These are phyloP conservation scores for Thermothelomyces thermophilus DNA, from an alignment of 2,329 filamentous ascomycete genomes.

Conservation along the genomic window DNA sequence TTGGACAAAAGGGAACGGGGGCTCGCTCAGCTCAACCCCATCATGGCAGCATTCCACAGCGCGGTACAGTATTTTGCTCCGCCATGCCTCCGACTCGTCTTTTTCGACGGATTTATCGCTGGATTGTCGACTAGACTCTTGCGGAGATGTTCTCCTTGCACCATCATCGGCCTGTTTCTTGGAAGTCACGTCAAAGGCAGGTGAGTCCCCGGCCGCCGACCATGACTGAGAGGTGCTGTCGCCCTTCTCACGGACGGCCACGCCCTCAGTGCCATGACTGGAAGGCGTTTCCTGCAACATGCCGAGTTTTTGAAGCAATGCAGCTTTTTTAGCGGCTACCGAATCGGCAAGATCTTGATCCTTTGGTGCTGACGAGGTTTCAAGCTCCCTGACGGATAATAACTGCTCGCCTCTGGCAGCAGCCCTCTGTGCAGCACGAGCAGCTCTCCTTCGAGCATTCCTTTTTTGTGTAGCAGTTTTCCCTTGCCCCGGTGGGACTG, in stretches of 20 bases:
- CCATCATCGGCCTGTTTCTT: neutral
- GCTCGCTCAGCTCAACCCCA: slow-evolving; percentile 60
- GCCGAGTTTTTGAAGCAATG: slow-evolving; percentile 29
- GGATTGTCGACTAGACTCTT: neutral
- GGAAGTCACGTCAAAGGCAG: neutral
- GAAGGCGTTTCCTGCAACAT: neutral
- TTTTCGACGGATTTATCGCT: slow-evolving; percentile 25
- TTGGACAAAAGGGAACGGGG: slow-evolving; percentile 85
- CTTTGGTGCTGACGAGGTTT: neutral
- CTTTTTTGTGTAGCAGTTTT: slow-evolving; percentile 43
- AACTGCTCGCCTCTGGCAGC: neutral
- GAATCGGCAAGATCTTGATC: neutral
- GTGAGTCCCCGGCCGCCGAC: neutral
- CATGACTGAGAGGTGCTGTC: too few species aligned
- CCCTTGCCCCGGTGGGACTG: slow-evolving; percentile 26
- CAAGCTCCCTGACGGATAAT: neutral
- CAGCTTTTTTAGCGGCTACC: slow-evolving; percentile 34
- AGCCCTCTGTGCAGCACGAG: slow-evolving; percentile 16
- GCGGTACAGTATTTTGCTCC: slow-evolving; percentile 62
- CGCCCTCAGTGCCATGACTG: neutral
- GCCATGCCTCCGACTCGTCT: slow-evolving; percentile 61
- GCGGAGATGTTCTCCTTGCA: neutral
- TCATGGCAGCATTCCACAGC: slow-evolving; percentile 82
- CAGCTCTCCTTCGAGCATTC: slow-evolving; percentile 42
- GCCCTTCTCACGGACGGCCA: neutral